phyloP scores from a whole-genome alignment of 2,329 filamentous ascomycete genomes.

The Cucurbitaria berberidis region DNA sequence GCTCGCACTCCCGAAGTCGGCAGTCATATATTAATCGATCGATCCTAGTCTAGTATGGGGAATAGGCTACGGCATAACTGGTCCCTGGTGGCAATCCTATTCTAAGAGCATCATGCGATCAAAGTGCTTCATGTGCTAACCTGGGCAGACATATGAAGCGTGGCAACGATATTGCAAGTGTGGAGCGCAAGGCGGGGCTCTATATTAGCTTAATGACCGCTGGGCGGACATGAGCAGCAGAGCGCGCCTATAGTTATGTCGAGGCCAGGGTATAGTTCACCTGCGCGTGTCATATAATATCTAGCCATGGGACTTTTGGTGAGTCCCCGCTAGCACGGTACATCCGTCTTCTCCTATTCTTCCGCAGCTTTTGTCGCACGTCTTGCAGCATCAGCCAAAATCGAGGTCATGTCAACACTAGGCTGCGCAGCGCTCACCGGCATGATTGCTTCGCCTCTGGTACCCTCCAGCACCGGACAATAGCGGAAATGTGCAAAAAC shows the following conservation, averaged over 20 bases:
- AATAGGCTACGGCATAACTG: background rate
- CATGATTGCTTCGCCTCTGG: background rate
- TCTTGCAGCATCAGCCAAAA: background rate
- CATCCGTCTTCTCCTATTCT: conserved; percentile 10
- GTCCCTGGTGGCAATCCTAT: conserved; percentile 9
- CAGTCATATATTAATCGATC: conserved; percentile 15
- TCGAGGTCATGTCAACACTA: background rate
- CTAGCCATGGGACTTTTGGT: background rate
- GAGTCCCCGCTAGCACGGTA: conserved; percentile 14
- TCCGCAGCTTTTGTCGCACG: background rate
- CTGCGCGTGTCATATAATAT: conserved; percentile 5
- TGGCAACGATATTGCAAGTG: conserved; percentile 27
- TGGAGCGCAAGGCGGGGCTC: conserved; percentile 27
- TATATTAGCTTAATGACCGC: conserved; percentile 20
- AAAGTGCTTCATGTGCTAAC: conserved; percentile 10
- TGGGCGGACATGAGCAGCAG: conserved; percentile 1
- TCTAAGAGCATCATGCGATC: conserved; percentile 21
- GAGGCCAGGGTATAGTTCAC: background rate
- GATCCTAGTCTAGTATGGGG: conserved; percentile 9
- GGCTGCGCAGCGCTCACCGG: background rate
- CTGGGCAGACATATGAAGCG: conserved; percentile 24
- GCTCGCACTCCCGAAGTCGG: conserved; percentile 9
- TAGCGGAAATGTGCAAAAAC: background rate
- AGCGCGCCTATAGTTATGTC: conserved; percentile 1
- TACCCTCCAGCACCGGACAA: background rate